Base-by-base conservation (phyloP, 2,329 filamentous ascomycete genomes). In the Colletotrichum salicis region DNA sequence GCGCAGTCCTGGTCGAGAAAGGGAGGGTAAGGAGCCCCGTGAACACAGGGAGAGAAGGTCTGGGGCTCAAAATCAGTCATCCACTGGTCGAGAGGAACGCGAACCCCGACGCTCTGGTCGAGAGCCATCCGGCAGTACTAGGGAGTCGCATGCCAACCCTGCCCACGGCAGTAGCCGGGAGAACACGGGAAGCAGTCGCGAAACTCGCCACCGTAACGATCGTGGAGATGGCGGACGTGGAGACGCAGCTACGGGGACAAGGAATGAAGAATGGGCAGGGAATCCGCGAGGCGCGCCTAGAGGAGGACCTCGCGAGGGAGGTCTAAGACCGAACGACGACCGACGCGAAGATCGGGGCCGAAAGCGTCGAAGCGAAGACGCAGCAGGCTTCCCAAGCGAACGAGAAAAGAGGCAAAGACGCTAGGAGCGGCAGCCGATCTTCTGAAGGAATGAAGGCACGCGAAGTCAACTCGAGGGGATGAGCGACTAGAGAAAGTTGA, bases 321-420 rank as follows among this genome's bases (percentile, higher is more conserved):
- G 75, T 37, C 70, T 74, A 48, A 74, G 77, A 61, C 75, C 74
- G 31, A 74, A 73, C 15, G 79, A 80, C 31, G 77, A 80, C 6
- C 77, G 78, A 57, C 77, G 82, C 11, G 82, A 84, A 31, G 82
- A 85, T 51, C 79, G 79, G 4, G 77, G 79, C 37, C 78, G 82
- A 73, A 86, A 86, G 77, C 82, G 84, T 48, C 82, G 82, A 75
- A 88, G 86, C 74, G 87, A 88, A 71, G 87, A 88, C 63, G 84
- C 84, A 24, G 76, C 78, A n/a, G 82, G 75, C 24, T 71, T 80
- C 73, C 74, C 78, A 19, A 84, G 78, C 75, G 86, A 88, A 51
- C 82, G 85, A 70, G 87, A 90, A 72, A 90, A 90, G 83, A 83
- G 88, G 78, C 84, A 81, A 74, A 84, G 88, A 79, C 84, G 85